phyloP scores from a whole-genome alignment of 257 asterid species.

The Eucommia ulmoides region DNA sequence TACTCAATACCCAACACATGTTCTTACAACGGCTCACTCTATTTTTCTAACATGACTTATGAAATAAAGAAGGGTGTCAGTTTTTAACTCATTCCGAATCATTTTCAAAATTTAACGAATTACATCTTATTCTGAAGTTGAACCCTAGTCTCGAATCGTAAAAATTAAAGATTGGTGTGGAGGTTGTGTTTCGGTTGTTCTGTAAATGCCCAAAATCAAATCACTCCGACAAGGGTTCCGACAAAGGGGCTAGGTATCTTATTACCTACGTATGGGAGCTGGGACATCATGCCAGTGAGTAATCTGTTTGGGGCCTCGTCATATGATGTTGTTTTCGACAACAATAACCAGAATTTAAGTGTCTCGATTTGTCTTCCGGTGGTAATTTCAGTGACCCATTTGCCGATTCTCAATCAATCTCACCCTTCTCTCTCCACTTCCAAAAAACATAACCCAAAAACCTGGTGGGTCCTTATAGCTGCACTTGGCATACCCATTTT shows the following conservation, averaged over 20 bases:
- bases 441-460: constrained; percentile 19
- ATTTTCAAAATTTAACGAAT: constrained; percentile 47
- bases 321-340: constrained; percentile 30
- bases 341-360: constrained; percentile 44
- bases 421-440: constrained; percentile 8
- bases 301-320: constrained; percentile 37
- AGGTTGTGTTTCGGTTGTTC: constrained; percentile 40
- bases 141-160: constrained; percentile 37
- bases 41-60: constrained; percentile 41
- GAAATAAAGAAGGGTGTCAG: constrained; percentile 36
- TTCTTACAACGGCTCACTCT: constrained; percentile 42
- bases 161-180: constrained; percentile 43
- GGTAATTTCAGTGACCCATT: constrained; percentile 32
- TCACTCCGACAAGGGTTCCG: constrained; percentile 12
- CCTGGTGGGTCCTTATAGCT: constrained; percentile 15
- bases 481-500: constrained; percentile 21
- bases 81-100: constrained; percentile 45
- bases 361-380: constrained; percentile 50
- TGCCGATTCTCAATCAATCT: constrained; percentile 23
- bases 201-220: constrained; percentile 54
- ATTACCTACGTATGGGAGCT: constrained; percentile 83
- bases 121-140: constrained; percentile 26
- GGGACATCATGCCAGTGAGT: constrained; percentile 31
- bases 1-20: constrained; percentile 50
- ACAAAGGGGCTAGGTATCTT: constrained; percentile 31